Evolutionary conservation across 805 yeast species (phyloP).

Genomic region (Starmerella powellii): DNA sequence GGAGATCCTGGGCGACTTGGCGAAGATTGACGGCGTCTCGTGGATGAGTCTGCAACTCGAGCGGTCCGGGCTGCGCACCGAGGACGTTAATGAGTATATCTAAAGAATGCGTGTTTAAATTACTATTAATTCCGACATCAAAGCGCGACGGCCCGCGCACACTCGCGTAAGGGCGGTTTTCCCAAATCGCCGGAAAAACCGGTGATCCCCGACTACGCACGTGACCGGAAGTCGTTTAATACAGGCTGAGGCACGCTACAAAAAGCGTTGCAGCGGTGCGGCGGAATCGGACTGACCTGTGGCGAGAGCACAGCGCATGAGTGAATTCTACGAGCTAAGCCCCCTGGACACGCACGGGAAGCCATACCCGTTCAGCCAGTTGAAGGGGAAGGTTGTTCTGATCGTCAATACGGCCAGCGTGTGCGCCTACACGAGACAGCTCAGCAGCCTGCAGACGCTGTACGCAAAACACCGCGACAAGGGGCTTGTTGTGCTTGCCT

Average conservation of each 20-base stretch:
- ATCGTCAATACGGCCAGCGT: conserved; percentile 83
- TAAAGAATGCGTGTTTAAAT: too few species aligned
- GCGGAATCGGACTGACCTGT: neutral
- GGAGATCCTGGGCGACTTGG: conserved; percentile 12
- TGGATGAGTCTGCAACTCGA: conserved; percentile 39
- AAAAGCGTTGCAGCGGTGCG: neutral
- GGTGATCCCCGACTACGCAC: too few species aligned
- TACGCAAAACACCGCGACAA: conserved; percentile 50
- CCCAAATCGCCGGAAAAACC: too few species aligned
- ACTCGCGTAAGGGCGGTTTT: too few species aligned
- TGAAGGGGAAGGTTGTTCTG: conserved; percentile 69
- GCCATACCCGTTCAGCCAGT: conserved; percentile 45
- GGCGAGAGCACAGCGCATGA: neutral
- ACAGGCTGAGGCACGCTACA: too few species aligned
- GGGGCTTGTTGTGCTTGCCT: conserved; percentile 62
- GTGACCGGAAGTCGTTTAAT: too few species aligned
- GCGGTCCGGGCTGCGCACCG: conserved; percentile 28
- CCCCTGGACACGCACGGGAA: conserved; percentile 52
- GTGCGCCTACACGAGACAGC: conserved; percentile 70
- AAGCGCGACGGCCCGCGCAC: too few species aligned
- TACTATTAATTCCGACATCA: too few species aligned
- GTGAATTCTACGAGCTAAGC: conserved; percentile 47
- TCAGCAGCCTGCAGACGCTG: conserved; percentile 54
- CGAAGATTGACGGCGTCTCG: conserved; percentile 29
- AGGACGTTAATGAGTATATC: conserved; percentile 3